Evolutionary conservation across 441 rosid genomes (phyloP).

Genomic region (Populus hybrid): DNA sequence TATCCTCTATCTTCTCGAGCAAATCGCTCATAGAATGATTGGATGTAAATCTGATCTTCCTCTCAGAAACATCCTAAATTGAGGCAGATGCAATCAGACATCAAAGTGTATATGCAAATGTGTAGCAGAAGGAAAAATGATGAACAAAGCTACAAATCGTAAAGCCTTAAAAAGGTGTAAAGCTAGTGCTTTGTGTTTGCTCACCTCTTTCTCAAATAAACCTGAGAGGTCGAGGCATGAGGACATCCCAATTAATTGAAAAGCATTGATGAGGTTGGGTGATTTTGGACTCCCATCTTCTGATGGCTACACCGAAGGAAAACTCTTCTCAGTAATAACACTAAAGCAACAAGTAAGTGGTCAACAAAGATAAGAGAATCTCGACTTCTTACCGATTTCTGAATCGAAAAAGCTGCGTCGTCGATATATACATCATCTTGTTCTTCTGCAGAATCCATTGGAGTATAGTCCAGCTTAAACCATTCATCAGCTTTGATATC

Average conservation of each 20-base stretch:
- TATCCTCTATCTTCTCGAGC: conserved; percentile 70
- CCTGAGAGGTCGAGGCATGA: conserved; percentile 96
- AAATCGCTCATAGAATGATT: conserved; percentile 66
- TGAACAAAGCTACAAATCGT: not conserved
- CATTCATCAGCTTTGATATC: conserved; percentile 76
- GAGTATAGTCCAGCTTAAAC: conserved; percentile 68
- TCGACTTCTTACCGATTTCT: conserved; percentile 46
- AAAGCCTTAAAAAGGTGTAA: not conserved
- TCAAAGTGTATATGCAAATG: not conserved
- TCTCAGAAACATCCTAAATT: conserved; percentile 74
- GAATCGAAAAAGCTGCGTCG: conserved; percentile 49
- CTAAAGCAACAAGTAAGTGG: not conserved
- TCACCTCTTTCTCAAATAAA: conserved; percentile 94
- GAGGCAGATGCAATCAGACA: not conserved
- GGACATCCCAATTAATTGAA: conserved; percentile 97
- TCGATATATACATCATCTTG: conserved; percentile 61
- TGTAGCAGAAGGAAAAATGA: not conserved
- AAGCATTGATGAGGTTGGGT: conserved; percentile 70
- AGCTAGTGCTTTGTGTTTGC: not conserved
- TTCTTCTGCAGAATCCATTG: conserved; percentile 63
- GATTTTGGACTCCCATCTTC: conserved; percentile 52
- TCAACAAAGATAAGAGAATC: not conserved
- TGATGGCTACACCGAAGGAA: conserved; percentile 22
- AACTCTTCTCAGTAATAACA: conserved; percentile 5
- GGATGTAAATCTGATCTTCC: conserved; percentile 94